Base-by-base conservation (phyloP, 2,329 filamentous ascomycete genomes). In the Pseudogymnoascus sp. region DNA sequence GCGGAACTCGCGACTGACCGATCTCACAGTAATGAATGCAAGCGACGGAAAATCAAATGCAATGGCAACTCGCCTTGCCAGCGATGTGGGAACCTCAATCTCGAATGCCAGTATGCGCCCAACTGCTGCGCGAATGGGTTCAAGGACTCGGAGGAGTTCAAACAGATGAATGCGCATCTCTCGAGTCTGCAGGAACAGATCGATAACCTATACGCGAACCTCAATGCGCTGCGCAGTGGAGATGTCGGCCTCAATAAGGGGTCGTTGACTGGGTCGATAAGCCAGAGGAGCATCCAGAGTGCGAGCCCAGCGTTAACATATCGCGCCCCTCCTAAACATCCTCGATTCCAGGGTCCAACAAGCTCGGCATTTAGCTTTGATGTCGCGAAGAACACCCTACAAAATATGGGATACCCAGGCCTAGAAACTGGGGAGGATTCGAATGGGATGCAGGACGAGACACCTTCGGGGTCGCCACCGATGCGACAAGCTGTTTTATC, bases 141-240 rank as follows among this genome's bases (percentile, higher is more conserved):
- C 80, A 94, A 93, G 74, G 92, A 97, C 69, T 92, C 91, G 54
- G 90, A 95, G 8, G 92, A 97, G 72, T 97, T 92, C 78, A 89
- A 86, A 70, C 82, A 86, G 37, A 91, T 97, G 86, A 84, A 85
- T 60, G 79, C 81, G 35, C 88, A 94, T 66, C 84, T 97, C 63
- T 77, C 78, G 9, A 81, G 82, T 7, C 81, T 97, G 22, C 92
- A 97, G 73, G 87, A 93, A 60, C 91, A 96, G 75, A 88, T 97
- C 69, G 86, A 90, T 63, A 82, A 82, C 65, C 81, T 97, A 33
- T 90, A 87, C 70, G 83, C 84, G 63, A 89, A 82, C 67, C 78
- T 97, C 70, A 88, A 81, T 69, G 78, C 82, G 54, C 78, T 96
- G 41, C 87, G 87, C 61, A 76, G 43, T 12, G 57, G 60, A 20